phyloP scores from a whole-genome alignment of 495 filamentous ascomycete species.

The Tuber aestivum region DNA sequence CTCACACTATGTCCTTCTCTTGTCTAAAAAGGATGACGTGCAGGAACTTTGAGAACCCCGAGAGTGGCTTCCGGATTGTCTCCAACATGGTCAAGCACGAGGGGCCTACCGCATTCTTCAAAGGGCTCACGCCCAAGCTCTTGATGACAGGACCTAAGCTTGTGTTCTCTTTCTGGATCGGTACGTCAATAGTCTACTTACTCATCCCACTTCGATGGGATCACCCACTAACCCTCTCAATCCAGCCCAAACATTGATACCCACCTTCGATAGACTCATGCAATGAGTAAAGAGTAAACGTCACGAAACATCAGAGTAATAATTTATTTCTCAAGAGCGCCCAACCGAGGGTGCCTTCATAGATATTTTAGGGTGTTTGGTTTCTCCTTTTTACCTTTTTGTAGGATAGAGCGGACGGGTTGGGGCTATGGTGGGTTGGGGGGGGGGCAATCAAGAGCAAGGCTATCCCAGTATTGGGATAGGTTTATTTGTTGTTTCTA shows the following conservation, averaged over 20 bases:
- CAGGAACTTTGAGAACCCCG: slow-evolving; percentile 92
- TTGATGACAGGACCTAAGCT: slow-evolving; percentile 98
- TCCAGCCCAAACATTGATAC: slow-evolving; percentile 41
- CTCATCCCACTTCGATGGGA: neutral
- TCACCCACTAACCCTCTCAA: slow-evolving; percentile 10
- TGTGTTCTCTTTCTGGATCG: slow-evolving; percentile 99
- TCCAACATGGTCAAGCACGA: slow-evolving; percentile 88
- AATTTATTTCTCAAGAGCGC: neutral
- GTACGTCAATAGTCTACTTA: slow-evolving; percentile 18
- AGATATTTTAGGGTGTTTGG: neutral
- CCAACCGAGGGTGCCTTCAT: neutral
- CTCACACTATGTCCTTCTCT: neutral
- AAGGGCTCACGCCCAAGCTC: slow-evolving; percentile 92
- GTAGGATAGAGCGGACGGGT: neutral
- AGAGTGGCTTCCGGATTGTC: slow-evolving; percentile 84
- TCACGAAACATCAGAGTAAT: neutral
- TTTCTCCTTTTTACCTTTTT: neutral
- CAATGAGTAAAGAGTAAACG: neutral
- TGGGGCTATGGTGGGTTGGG: neutral
- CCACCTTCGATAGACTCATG: slow-evolving; percentile 37
- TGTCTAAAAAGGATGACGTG: neutral
- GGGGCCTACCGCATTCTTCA: slow-evolving; percentile 84
- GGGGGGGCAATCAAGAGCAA: neutral
- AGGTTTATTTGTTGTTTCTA: neutral
- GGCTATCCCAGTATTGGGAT: neutral